These are phyloP conservation scores for Diversispora eburnea DNA, from an alignment of 192 early-diverging fungal species.

Conservation along the genomic window DNA sequence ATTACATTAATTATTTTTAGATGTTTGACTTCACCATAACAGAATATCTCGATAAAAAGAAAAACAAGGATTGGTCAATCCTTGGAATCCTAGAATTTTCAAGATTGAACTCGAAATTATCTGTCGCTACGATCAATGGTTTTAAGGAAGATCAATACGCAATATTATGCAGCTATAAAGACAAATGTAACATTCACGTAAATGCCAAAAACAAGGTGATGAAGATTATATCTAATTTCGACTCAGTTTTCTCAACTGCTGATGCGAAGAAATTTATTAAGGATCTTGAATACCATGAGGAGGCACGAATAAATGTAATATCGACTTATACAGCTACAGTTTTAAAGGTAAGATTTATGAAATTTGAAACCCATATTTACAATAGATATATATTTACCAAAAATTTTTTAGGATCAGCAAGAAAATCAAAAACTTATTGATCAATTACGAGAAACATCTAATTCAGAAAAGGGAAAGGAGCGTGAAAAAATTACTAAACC, in stretches of 20 bases:
- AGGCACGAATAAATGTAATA: background rate
- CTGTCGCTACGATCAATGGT: background rate
- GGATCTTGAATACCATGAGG: background rate
- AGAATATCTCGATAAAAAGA: background rate
- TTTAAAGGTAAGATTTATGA: background rate
- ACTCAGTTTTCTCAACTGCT: background rate
- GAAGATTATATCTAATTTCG: background rate
- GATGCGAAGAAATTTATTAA: conserved; percentile 5
- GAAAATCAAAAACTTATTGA: background rate
- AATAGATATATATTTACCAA: background rate
- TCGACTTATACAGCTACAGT: background rate
- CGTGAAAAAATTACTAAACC: background rate
- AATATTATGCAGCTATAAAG: background rate
- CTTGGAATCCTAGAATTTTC: conserved; percentile 1
- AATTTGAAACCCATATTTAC: background rate
- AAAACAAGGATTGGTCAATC: conserved; percentile 1
- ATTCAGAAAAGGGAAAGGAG: background rate
- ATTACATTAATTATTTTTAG: background rate
- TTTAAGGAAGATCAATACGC: background rate
- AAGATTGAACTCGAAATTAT: background rate
- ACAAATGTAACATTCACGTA: background rate
- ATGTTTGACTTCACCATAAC: background rate
- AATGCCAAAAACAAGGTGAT: background rate
- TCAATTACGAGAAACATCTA: conserved; percentile 3
- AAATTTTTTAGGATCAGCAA: conserved; percentile 1